These are phyloP conservation scores for Hippophae tibetana DNA, from an alignment of 306 rosid species.

Conservation along the genomic window DNA sequence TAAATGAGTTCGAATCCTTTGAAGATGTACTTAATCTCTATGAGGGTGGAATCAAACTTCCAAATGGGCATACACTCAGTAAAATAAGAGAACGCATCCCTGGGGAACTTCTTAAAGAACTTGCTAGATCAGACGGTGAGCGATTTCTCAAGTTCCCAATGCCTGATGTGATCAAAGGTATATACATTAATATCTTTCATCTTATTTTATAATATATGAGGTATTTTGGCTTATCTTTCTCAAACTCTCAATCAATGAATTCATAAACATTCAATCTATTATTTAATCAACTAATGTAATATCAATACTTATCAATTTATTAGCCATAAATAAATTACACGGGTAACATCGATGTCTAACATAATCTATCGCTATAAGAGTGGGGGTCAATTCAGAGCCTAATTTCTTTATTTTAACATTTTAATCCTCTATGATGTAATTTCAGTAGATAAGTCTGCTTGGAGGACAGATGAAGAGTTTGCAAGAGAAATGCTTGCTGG, in stretches of 20 bases:
- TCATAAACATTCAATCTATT: no score
- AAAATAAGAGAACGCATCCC: slow-evolving; percentile 55
- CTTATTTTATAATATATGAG: no score
- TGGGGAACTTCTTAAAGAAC: slow-evolving; percentile 66
- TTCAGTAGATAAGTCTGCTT: slow-evolving; percentile 62
- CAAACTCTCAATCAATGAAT: no score
- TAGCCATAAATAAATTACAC: no score
- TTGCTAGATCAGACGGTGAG: slow-evolving; percentile 74
- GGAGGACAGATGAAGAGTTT: slow-evolving; percentile 91
- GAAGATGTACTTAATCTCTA: slow-evolving; percentile 55
- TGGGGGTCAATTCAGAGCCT: background rate
- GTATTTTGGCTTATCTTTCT: no score
- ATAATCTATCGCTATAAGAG: no score
- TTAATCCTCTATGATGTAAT: slow-evolving; percentile 1
- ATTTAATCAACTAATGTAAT: no score
- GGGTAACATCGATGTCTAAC: no score
- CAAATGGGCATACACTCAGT: slow-evolving; percentile 31
- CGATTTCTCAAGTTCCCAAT: slow-evolving; percentile 66
- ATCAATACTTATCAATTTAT: no score
- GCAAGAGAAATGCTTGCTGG: slow-evolving; percentile 94
- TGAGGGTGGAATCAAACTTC: slow-evolving; percentile 49
- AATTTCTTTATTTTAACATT: background rate
- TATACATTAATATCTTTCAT: slow-evolving; percentile 4
- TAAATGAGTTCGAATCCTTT: slow-evolving; percentile 70
- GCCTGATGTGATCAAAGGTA: slow-evolving; percentile 82